Conservation (phyloP, 2,329 filamentous ascomycete species). For the Daldinia sp. region DNA sequence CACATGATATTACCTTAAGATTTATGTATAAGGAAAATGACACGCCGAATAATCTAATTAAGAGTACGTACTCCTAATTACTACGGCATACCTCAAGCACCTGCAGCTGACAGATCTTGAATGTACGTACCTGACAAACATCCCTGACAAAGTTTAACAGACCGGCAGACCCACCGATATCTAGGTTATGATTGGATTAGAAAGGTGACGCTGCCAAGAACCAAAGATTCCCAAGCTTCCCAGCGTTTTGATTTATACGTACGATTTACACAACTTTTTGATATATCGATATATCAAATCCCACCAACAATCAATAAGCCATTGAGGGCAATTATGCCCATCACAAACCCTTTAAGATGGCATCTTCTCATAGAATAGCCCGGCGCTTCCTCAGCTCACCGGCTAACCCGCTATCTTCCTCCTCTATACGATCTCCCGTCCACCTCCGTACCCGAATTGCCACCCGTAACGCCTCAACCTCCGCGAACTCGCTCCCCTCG, state of each 20-base stretch:
- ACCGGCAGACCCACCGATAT: not conserved
- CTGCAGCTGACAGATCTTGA: not conserved
- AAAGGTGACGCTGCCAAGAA: slow-evolving; percentile 14
- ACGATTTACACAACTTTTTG: not conserved
- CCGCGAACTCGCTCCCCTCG: slow-evolving; percentile 36
- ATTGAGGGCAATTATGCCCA: slow-evolving; percentile 51
- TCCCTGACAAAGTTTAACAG: not conserved
- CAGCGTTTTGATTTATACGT: slow-evolving; percentile 11
- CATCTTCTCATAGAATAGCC: slow-evolving; percentile 44
- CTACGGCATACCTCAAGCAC: too few species aligned
- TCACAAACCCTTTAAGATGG: slow-evolving; percentile 44
- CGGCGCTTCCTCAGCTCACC: slow-evolving; percentile 39
- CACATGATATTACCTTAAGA: not conserved
- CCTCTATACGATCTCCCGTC: slow-evolving; percentile 37
- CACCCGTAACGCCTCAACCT: slow-evolving; percentile 42
- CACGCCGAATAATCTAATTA: not conserved
- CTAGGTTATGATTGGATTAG: not conserved
- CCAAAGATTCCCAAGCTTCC: slow-evolving; percentile 21
- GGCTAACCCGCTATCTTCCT: slow-evolving; percentile 30
- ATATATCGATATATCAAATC: not conserved
- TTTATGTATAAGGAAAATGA: not conserved
- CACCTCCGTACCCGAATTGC: slow-evolving; percentile 38
- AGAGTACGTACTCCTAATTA: too few species aligned
- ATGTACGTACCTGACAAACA: not conserved
- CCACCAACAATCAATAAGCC: slow-evolving; percentile 37